Evolutionary conservation across 768 basidiomycete genomes (phyloP), one percentile per base, ranked within the genome.

Genomic region (Austroboletus festivus): DNA sequence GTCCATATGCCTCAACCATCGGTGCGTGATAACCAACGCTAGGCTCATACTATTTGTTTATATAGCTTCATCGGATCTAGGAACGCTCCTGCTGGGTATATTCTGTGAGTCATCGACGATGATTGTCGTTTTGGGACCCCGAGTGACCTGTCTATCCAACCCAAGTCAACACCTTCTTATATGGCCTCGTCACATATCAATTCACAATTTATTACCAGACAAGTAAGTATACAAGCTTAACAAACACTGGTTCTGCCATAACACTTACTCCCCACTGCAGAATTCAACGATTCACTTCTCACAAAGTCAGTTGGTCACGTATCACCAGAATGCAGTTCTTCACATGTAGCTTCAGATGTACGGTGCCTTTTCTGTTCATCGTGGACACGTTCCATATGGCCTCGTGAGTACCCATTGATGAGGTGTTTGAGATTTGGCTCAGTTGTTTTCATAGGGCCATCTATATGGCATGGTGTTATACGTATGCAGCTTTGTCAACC

Each of bases 171-270:
- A 63, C 61, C 15, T 60, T 47, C 35, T 52, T 76, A 11, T 75
- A 70, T 48, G 74, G 74, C 1, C 61, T 74, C 11, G 74, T 75
- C 51, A 63, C 64, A 2, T 73, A 68, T 56, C 73, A 75, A 48
- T 76, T 75, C 51, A 62, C 67, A 7, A 52, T 61, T 7, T 76
- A 76, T 50, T 60, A 67, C 54, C 64, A 58, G 39, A 52, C 46
- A 37, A 38, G 50, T 47, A 41, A 44, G 62, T 44, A 15, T 15
- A 15, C 15, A 13, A 7, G 13, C 2, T 11, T 6, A 1, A 4
- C n/a, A n/a, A n/a, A n/a, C 12, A 33, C n/a, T 3, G 23, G n/a
- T 5, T 28, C 5, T 28, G 28, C 12, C 28, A 6, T 28, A 28
- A 33, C 31, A 28, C 31, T n/a, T n/a, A 26, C 12, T 22, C 1